These are phyloP conservation scores for Scutellaria minor DNA, from an alignment of 257 asterid species.

Conservation along the genomic window DNA sequence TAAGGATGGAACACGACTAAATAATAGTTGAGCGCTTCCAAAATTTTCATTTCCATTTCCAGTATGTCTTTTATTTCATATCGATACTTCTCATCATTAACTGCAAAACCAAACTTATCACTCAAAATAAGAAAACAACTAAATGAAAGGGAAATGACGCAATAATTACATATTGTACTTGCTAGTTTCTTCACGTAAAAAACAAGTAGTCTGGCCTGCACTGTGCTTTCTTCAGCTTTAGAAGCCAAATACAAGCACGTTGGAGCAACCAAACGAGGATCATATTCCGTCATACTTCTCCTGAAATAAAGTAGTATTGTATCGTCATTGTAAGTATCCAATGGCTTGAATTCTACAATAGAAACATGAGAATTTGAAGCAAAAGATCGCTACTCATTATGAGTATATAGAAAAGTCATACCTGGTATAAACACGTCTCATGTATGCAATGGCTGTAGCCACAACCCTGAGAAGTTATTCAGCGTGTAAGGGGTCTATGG, in stretches of 20 bases:
- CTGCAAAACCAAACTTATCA: conserved; percentile 55
- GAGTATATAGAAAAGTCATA: conserved; percentile 32
- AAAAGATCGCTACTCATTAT: conserved; percentile 6
- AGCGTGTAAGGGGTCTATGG: conserved; percentile 28
- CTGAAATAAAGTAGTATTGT: conserved; percentile 44
- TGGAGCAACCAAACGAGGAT: conserved; percentile 96
- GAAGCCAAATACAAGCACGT: conserved; percentile 96
- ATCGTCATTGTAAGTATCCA: neutral
- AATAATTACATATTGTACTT: conserved; percentile 32
- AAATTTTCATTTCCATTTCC: conserved; percentile 96
- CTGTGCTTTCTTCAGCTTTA: conserved; percentile 97
- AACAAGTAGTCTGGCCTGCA: conserved; percentile 85
- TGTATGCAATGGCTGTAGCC: conserved; percentile 91
- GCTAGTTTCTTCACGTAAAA: conserved; percentile 87
- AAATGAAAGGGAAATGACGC: conserved; percentile 15
- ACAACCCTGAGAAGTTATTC: conserved; percentile 79
- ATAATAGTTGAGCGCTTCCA: conserved; percentile 94
- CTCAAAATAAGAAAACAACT: conserved; percentile 12
- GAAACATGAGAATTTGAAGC: conserved; percentile 19
- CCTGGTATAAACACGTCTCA: conserved; percentile 93
- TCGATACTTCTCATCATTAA: conserved; percentile 73
- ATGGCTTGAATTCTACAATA: conserved; percentile 14
- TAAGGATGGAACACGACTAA: conserved; percentile 94
- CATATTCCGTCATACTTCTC: conserved; percentile 84
- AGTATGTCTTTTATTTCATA: conserved; percentile 89